phyloP scores from a whole-genome alignment of 2,329 filamentous ascomycete species.

The Ceratocystis huliohia region DNA sequence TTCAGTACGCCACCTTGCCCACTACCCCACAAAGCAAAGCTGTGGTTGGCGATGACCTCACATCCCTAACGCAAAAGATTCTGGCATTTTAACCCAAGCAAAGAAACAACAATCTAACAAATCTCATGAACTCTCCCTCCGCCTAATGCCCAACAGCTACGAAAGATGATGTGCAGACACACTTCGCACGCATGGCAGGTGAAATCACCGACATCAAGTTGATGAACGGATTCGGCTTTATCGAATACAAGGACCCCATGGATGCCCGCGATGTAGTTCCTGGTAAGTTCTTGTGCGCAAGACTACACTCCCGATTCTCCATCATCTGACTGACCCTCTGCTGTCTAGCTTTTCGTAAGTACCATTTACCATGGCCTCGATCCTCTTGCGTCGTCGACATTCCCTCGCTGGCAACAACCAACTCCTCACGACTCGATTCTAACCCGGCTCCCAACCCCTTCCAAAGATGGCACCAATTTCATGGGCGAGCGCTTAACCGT shows the following conservation, averaged over 20 bases:
- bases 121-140: not conserved
- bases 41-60: constrained; percentile 15
- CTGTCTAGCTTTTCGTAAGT: constrained; percentile 49
- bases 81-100: not conserved
- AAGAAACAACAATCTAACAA: not conserved
- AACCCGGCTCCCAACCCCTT: constrained; percentile 11
- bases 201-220: constrained; percentile 98
- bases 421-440: constrained; percentile 12
- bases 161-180: constrained; percentile 90
- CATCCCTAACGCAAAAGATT: not conserved
- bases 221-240: constrained; percentile 99
- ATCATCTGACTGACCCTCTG: constrained; percentile 6
- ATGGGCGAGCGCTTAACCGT: constrained; percentile 97
- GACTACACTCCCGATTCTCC: not conserved
- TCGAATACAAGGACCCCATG: constrained; percentile 97
- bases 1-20: not conserved
- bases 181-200: constrained; percentile 93
- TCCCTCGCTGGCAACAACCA: constrained; percentile 6
- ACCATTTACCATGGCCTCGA: not conserved
- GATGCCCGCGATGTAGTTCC: constrained; percentile 97
- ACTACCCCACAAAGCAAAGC: constrained; percentile 12
- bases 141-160: constrained; percentile 50
- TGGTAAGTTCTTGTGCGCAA: constrained; percentile 46
- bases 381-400: not conserved
- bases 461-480: constrained; percentile 84